Conservation (phyloP, 139 green algal genomes). For the Nannochloris sp. region DNA sequence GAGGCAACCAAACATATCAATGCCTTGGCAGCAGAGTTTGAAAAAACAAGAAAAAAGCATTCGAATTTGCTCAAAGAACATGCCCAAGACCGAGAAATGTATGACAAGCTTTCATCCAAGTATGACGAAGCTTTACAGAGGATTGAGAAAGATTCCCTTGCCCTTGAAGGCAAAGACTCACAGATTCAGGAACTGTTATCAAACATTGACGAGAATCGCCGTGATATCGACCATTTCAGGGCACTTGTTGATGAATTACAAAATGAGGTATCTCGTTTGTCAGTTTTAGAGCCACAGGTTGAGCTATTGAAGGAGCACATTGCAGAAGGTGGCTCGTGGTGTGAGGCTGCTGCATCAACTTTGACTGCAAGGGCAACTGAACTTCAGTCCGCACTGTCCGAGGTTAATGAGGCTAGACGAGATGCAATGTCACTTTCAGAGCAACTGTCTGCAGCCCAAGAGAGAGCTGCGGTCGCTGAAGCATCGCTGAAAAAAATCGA, state of each 20-base stretch:
- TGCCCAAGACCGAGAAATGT: background rate
- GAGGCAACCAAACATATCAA: conserved; percentile 1
- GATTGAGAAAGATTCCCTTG: too few relatives aligned
- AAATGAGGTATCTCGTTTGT: conserved; percentile 1
- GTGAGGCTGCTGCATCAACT: background rate
- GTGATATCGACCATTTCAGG: background rate
- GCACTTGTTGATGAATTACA: background rate
- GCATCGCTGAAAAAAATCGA: background rate
- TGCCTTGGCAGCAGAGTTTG: background rate
- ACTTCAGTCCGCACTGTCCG: background rate
- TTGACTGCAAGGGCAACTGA: background rate
- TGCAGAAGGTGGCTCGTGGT: background rate
- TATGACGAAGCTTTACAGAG: too few relatives aligned
- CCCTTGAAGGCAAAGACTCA: too few relatives aligned
- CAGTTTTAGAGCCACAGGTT: background rate
- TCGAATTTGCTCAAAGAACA: background rate
- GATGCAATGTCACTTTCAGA: background rate
- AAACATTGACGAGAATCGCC: too few relatives aligned
- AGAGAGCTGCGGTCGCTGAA: background rate
- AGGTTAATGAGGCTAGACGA: background rate
- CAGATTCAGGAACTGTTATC: too few relatives aligned
- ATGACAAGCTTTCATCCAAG: too few relatives aligned
- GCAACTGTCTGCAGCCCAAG: background rate
- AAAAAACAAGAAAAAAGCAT: background rate
- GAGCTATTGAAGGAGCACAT: background rate